Conservation (phyloP, 345 rosid species). For the Citrus maxima region DNA sequence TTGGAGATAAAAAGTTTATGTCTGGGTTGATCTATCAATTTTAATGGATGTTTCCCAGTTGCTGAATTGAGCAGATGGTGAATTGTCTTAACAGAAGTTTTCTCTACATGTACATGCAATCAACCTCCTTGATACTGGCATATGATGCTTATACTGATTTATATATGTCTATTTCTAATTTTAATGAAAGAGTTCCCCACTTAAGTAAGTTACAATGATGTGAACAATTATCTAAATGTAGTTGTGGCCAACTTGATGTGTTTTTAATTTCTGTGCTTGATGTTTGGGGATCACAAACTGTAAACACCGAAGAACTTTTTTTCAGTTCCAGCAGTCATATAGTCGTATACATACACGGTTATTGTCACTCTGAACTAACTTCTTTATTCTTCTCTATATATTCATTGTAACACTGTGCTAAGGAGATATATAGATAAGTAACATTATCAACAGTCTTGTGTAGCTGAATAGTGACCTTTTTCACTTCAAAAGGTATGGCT, state of each 20-base stretch:
- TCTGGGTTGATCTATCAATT: conserved; percentile 6
- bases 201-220: conserved; percentile 50
- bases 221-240: neutral
- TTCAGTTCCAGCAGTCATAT: neutral
- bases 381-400: neutral
- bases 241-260: neutral
- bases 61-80: neutral
- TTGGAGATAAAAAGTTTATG: neutral
- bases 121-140: neutral
- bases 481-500: neutral
- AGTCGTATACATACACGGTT: neutral
- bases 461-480: neutral
- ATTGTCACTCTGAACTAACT: neutral
- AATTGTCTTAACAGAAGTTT: neutral
- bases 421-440: neutral
- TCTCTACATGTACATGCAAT: too few species aligned
- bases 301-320: neutral
- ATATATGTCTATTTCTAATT: neutral
- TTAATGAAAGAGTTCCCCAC: neutral
- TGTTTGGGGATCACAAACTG: neutral
- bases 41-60: neutral
- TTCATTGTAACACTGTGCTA: neutral
- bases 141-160: neutral
- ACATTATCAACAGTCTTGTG: neutral
- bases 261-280: neutral